phyloP scores from a whole-genome alignment of 768 basidiomycete species.

The Lactifluus rugatus region DNA sequence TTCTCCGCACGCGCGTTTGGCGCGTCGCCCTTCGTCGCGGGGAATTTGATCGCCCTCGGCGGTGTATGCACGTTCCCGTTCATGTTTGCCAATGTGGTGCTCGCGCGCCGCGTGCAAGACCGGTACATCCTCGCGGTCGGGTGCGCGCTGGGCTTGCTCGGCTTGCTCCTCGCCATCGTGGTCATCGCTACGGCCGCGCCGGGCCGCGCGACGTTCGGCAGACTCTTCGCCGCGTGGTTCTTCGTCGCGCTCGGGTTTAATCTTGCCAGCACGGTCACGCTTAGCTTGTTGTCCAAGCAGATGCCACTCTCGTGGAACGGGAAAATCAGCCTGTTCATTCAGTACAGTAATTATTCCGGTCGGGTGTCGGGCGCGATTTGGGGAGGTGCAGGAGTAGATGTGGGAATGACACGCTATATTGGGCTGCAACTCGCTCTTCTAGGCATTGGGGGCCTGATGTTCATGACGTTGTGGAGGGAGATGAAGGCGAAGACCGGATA shows the following conservation, averaged over 20 bases:
- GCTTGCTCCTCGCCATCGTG: constrained; percentile 42
- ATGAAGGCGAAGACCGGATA: constrained; percentile 58
- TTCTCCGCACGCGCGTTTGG: constrained; percentile 41
- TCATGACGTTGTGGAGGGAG: constrained; percentile 47
- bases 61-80: constrained; percentile 56
- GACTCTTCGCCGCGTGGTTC: constrained; percentile 42
- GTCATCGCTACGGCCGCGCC: constrained; percentile 29
- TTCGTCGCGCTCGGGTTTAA: constrained; percentile 64
- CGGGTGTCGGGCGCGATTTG: constrained; percentile 56
- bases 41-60: constrained; percentile 63
- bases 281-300: constrained; percentile 60
- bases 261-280: constrained; percentile 57
- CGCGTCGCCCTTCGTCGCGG: constrained; percentile 54
- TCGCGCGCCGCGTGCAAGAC: constrained; percentile 51
- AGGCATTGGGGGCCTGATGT: constrained; percentile 46
- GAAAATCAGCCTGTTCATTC: constrained; percentile 48
- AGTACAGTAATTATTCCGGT: constrained; percentile 62
- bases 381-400: constrained; percentile 50
- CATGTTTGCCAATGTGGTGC: constrained; percentile 49
- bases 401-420: constrained; percentile 53
- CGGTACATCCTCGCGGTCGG: constrained; percentile 48
- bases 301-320: constrained; percentile 54
- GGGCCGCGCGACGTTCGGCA: constrained; percentile 36
- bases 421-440: constrained; percentile 53
- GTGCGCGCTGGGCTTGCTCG: constrained; percentile 39